A percentile compares a stretch with the other conserved stretches of the same genome.
Evolutionary conservation across 2,329 filamentous ascomycete genomes (phyloP).

Genomic region (Neocucurbitaria cava): DNA sequence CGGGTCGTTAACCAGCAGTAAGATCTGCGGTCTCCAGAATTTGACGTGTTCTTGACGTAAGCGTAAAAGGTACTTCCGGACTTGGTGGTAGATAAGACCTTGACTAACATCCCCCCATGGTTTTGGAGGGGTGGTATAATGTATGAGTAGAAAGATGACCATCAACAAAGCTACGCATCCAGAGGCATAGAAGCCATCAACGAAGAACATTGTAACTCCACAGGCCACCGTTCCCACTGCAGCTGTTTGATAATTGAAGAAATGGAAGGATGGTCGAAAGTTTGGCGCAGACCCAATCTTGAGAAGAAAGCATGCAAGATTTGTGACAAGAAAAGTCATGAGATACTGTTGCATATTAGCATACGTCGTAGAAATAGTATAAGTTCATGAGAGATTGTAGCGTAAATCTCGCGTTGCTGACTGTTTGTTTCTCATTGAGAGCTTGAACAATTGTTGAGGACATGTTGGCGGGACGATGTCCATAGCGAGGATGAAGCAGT

Average conservation of each 20-base stretch:
- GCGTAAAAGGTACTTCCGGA: conserved; percentile 85
- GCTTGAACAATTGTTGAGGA: not conserved
- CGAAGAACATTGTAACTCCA: conserved; percentile 86
- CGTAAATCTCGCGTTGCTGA: not conserved
- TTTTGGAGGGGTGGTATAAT: conserved; percentile 85
- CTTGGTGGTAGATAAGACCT: conserved; percentile 86
- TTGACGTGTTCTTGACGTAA: conserved; percentile 89
- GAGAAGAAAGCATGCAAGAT: conserved; percentile 83
- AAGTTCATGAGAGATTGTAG: too few species aligned
- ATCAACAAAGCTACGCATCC: conserved; percentile 76
- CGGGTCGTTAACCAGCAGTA: conserved; percentile 82
- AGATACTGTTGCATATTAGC: conserved; percentile 61
- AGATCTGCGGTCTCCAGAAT: conserved; percentile 89
- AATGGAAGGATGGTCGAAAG: conserved; percentile 86
- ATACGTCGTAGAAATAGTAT: too few species aligned
- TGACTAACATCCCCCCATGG: conserved; percentile 91
- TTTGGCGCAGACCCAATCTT: conserved; percentile 89
- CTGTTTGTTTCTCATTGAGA: not conserved
- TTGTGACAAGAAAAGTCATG: conserved; percentile 91
- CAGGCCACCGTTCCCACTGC: conserved; percentile 76
- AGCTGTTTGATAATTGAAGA: conserved; percentile 87
- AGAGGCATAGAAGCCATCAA: conserved; percentile 80
- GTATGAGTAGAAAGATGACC: conserved; percentile 81
- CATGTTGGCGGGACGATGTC: not conserved
- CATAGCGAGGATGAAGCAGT: not conserved